phyloP scores from a whole-genome alignment of 352 stramenopile species.

The Pythium rhizo-oryzae region DNA sequence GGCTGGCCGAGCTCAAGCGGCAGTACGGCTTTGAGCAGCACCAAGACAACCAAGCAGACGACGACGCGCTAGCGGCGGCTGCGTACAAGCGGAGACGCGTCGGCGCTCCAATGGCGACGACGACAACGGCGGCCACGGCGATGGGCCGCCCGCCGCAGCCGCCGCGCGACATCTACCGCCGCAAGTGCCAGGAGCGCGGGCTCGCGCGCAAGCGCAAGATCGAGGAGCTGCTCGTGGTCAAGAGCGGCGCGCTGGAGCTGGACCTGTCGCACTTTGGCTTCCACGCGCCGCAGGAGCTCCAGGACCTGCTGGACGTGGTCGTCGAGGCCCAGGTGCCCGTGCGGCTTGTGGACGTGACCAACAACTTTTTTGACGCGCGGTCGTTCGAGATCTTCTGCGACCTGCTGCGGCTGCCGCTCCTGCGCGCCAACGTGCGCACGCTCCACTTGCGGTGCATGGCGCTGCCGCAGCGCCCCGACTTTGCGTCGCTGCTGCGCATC shows the following conservation, averaged over 20 bases:
- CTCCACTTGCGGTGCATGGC: constrained; percentile 52
- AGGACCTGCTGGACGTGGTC: constrained; percentile 55
- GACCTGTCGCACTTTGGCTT: constrained; percentile 58
- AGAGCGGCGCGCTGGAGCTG: constrained; percentile 41
- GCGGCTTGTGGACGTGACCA: constrained; percentile 50
- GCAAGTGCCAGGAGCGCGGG: constrained; percentile 51
- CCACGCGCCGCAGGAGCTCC: constrained; percentile 51
- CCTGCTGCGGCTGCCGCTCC: constrained; percentile 37
- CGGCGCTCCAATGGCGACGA: background rate
- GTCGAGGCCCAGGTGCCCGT: constrained; percentile 38
- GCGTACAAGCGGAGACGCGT: constrained; percentile 35
- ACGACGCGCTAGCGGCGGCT: constrained; percentile 8
- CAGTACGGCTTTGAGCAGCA: constrained; percentile 54
- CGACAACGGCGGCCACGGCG: too few species aligned
- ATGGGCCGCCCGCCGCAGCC: constrained; percentile 19
- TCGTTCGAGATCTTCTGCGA: constrained; percentile 56
- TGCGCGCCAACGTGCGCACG: constrained; percentile 39
- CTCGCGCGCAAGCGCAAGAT: constrained; percentile 44
- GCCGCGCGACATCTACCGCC: constrained; percentile 26
- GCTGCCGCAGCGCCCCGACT: constrained; percentile 50
- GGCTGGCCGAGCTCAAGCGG: constrained; percentile 67
- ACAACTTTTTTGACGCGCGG: constrained; percentile 64
- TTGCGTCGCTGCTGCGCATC: constrained; percentile 43
- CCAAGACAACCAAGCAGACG: constrained; percentile 14
- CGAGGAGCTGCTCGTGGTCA: constrained; percentile 41